Percentiles rank a stretch among this genome's conserved stretches.
These are phyloP conservation scores for Acanthochlamys bracteata DNA, from an alignment of 106 monocot species.

Conservation along the genomic window DNA sequence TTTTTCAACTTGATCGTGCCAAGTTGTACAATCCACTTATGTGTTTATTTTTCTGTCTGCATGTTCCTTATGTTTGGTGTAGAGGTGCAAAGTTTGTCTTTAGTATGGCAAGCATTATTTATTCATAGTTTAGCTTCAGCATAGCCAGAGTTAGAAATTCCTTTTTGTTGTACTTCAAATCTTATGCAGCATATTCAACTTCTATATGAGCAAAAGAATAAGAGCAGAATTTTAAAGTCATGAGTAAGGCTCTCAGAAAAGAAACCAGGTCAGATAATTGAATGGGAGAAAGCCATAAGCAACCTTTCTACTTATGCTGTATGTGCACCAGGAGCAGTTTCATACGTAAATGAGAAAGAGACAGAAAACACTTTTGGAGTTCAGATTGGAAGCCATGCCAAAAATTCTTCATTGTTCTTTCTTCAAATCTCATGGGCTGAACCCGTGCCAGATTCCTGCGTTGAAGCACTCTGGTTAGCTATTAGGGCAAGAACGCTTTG, in stretches of 20 bases:
- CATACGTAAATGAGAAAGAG: constrained; percentile 53
- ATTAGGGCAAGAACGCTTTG: constrained; percentile 22
- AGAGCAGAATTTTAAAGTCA: constrained; percentile 11
- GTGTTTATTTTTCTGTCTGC: no score
- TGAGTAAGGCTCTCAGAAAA: constrained; percentile 54
- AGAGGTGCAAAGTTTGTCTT: no score
- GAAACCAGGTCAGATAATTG: constrained; percentile 35
- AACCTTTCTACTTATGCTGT: constrained; percentile 46
- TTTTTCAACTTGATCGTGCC: no score
- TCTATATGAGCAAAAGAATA: no score
- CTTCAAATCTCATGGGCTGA: constrained; percentile 40
- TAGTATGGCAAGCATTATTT: no score
- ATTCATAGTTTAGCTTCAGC: no score
- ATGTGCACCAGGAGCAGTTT: constrained; percentile 39
- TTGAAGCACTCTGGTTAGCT: constrained; percentile 48
- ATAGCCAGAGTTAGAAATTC: no score
- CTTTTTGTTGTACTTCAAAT: no score
- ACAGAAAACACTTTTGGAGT: constrained; percentile 43
- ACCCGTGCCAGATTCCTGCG: constrained; percentile 40
- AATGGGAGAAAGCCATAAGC: constrained; percentile 45
- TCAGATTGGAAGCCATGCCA: constrained; percentile 55
- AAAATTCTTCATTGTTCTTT: constrained; percentile 28
- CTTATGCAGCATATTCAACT: no score
- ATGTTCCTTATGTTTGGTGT: no score
- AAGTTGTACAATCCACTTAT: no score